Evolutionary conservation across 306 rosid species (phyloP).

Genomic region (Malus sylvestris): DNA sequence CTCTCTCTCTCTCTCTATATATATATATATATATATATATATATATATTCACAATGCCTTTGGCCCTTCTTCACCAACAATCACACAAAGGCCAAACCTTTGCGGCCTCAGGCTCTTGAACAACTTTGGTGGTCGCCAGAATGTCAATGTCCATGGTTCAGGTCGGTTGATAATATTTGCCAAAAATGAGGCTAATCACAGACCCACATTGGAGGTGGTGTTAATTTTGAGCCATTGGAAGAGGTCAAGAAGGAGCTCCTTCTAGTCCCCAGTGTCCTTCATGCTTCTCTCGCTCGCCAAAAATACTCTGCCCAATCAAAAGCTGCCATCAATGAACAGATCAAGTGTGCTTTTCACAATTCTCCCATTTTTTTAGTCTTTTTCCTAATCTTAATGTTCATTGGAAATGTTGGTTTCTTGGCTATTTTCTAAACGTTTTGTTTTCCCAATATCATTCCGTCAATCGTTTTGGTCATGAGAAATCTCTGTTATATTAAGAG

Average conservation of each 20-base stretch:
- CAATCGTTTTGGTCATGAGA: too few relatives aligned
- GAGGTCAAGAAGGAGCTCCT: conserved; percentile 41
- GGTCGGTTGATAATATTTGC: conserved; percentile 10
- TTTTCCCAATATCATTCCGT: not conserved
- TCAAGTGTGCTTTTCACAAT: conserved; percentile 22
- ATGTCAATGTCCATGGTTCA: not conserved
- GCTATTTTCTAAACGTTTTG: too few relatives aligned
- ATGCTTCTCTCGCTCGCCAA: conserved; percentile 34
- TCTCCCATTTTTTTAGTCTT: not conserved
- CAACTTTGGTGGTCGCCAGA: too few relatives aligned
- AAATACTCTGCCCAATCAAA: conserved; percentile 13
- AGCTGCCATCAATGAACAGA: conserved; percentile 35
- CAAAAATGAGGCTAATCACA: not conserved
- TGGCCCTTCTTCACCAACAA: conserved; percentile 10
- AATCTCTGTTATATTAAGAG: too few relatives aligned
- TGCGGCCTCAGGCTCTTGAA: not conserved
- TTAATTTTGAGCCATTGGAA: conserved; percentile 29
- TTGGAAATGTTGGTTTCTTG: not conserved
- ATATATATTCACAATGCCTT: not conserved
- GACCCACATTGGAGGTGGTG: not conserved
- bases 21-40: too few relatives aligned
- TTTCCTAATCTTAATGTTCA: not conserved
- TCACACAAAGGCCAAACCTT: not conserved
- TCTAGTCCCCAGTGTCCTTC: conserved; percentile 13
- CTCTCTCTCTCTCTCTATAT: not conserved